Evolutionary conservation across 768 basidiomycete species (phyloP), one percentile per base, ranked within the genome.

Genomic region (Boletus rufocinnamomeus): DNA sequence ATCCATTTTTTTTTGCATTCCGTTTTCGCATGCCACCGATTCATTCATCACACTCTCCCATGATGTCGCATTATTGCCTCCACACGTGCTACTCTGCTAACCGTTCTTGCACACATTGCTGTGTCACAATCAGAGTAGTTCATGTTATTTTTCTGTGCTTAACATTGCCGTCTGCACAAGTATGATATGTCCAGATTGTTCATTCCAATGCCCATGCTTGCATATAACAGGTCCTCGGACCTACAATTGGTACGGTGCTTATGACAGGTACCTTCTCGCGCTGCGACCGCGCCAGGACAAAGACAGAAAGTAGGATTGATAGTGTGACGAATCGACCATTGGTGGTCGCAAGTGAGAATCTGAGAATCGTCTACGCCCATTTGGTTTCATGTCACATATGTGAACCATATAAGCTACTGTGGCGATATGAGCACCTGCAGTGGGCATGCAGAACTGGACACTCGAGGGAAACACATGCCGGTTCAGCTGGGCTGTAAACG

Each of bases 21-120:
- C 50, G 34, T 21, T 66, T 52, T 63, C 52, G 58, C 70, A 72
- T 74, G 70, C 58, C 57, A 65, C 19, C 23, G 34, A 37, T 60
- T 54, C 60, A 61, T 56, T 45, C 60, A 60, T 60, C 54, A 41
- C 65, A 56, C 55, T 53, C 45, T 54, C 40, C 27, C 59, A 63
- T 63, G 58, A 60, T 56, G 58, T 63, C 54, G 61, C 69, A 71
- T 62, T 48, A 43, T 60, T 56, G 40, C 30, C 34, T 56, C 61
- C 57, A 43, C 45, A 50, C 47, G 34, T 44, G 25, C 52, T 43
- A 34, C 50, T 61, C 54, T 56, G 47, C 54, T 57, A 41, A 53
- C 58, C 25, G 43, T 58, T 50, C 43, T 64, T 57, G 68, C 62
- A 60, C 66, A 59, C 46, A n/a, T 56, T 57, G 46, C 58, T 44